Percentiles rank a stretch among this genome's conserved stretches.
Conservation (phyloP, 805 yeast genomes). For the Nakazawaea holstii region DNA sequence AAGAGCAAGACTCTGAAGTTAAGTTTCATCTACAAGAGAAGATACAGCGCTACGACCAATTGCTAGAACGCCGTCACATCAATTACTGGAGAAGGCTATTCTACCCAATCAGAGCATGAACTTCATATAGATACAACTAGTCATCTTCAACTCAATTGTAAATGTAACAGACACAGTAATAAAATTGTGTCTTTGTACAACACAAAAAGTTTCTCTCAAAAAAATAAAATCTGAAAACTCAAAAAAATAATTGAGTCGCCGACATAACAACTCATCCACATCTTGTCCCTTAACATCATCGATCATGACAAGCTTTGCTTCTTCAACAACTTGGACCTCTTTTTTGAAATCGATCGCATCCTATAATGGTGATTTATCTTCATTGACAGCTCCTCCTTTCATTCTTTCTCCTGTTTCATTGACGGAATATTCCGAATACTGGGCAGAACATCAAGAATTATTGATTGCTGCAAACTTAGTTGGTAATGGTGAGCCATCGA, state of each 20-base stretch:
- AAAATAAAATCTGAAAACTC: background rate
- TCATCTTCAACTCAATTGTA: no score
- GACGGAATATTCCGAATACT: conserved; percentile 88
- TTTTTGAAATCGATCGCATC: conserved; percentile 87
- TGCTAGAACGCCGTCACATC: no score
- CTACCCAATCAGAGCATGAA: background rate
- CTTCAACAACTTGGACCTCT: conserved; percentile 74
- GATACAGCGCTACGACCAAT: background rate
- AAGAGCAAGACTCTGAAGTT: background rate
- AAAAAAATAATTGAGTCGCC: background rate
- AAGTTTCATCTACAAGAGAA: background rate
- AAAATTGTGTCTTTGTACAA: conserved; percentile 12
- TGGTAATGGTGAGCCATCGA: conserved; percentile 29
- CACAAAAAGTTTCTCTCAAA: conserved; percentile 27
- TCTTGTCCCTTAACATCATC: background rate
- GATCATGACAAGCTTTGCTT: conserved; percentile 13
- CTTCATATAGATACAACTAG: background rate
- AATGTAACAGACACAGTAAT: no score
- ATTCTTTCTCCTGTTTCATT: conserved; percentile 86
- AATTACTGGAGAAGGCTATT: background rate
- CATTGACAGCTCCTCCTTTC: conserved; percentile 96
- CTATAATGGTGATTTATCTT: conserved; percentile 88
- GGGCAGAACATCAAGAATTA: conserved; percentile 91
- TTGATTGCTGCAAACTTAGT: conserved; percentile 66
- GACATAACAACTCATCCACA: background rate